phyloP scores from a whole-genome alignment of 495 filamentous ascomycete genomes.

The Cudoniella acicularis region DNA sequence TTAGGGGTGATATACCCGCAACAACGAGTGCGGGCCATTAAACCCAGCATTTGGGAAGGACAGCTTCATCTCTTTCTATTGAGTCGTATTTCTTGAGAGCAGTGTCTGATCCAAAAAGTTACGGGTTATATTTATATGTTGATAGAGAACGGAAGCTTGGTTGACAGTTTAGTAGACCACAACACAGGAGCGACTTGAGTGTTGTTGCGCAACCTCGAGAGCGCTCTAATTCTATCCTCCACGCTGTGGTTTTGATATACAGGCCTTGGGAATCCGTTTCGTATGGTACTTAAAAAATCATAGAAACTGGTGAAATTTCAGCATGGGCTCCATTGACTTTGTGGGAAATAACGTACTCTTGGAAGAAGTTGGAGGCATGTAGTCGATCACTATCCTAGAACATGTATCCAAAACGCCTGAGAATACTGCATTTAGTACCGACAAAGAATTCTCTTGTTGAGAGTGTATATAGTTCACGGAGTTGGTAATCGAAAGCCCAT shows the following conservation, averaged over 20 bases:
- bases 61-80: too few species aligned
- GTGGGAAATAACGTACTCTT: background rate
- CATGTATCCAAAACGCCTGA: background rate
- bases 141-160: too few species aligned
- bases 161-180: too few species aligned
- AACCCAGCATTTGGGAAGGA: too few species aligned
- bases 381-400: background rate
- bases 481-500: background rate
- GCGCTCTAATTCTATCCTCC: background rate
- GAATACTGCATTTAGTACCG: background rate
- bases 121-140: too few species aligned
- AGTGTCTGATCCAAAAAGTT: too few species aligned
- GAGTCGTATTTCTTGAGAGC: too few species aligned
- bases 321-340: background rate
- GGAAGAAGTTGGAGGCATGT: background rate
- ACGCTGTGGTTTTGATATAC: background rate
- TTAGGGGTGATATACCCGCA: too few species aligned
- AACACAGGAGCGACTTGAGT: too few species aligned
- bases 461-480: background rate
- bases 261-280: background rate
- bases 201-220: too few species aligned
- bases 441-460: background rate
- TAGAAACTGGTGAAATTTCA: background rate
- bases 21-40: too few species aligned
- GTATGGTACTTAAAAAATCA: background rate